A percentile compares a stretch with the other conserved stretches of the same genome.
Conservation (phyloP, 2,329 filamentous ascomycete species). For the Sporothrix pallida region DNA sequence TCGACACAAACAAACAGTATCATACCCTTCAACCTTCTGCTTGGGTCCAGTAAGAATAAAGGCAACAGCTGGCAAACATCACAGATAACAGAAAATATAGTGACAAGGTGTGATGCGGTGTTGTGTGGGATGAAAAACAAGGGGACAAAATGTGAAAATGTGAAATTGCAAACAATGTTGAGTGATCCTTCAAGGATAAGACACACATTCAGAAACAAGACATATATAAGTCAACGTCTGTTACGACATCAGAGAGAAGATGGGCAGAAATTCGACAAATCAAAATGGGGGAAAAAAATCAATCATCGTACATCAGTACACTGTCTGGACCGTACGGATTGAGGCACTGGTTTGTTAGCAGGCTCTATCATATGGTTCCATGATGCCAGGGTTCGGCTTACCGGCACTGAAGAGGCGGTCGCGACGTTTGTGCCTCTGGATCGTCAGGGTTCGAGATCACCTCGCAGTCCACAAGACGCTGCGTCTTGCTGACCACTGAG, state of each 20-base stretch:
- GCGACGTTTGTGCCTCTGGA: neutral
- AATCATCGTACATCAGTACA: neutral
- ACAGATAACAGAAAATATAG: no score
- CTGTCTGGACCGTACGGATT: constrained; percentile 7
- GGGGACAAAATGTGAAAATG: no score
- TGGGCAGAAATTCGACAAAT: neutral
- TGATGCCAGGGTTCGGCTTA: constrained; percentile 39
- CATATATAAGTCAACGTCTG: neutral
- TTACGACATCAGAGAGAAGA: neutral
- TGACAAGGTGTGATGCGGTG: no score
- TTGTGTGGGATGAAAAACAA: no score
- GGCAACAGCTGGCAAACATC: no score
- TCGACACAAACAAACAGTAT: no score
- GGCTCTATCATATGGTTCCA: no score
- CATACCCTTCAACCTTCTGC: no score
- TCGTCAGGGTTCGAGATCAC: constrained; percentile 34
- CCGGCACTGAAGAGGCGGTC: constrained; percentile 31
- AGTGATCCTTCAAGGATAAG: no score
- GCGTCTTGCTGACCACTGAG: neutral
- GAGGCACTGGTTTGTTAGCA: constrained; percentile 14
- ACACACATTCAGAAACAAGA: neutral
- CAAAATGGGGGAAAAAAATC: neutral
- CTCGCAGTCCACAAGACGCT: constrained; percentile 32
- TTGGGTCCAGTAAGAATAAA: no score
- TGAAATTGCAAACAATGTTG: no score